Evolutionary conservation across 257 asterid genomes (phyloP).

Genomic region (Nemophila menziesii): DNA sequence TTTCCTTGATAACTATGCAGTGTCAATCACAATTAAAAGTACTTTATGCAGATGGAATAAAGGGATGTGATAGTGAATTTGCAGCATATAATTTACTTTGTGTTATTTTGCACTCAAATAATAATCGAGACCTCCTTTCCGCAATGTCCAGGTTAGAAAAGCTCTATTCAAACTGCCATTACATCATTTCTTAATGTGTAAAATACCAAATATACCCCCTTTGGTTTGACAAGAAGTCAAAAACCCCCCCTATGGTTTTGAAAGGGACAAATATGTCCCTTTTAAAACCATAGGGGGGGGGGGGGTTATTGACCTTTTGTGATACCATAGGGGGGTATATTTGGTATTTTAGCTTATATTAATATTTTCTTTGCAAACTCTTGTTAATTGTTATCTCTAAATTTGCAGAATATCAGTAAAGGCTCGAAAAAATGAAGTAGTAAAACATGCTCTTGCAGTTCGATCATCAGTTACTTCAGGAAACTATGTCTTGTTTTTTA

Average conservation of each 20-base stretch:
- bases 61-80: slow-evolving; percentile 89
- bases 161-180: not conserved
- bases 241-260: no score
- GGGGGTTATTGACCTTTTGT: no score
- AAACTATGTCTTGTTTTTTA: slow-evolving; percentile 76
- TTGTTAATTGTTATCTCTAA: not conserved
- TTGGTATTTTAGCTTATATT: not conserved
- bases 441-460: slow-evolving; percentile 87
- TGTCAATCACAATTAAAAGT: slow-evolving; percentile 93
- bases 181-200: not conserved
- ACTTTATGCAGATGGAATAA: slow-evolving; percentile 87
- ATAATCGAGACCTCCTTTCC: slow-evolving; percentile 84
- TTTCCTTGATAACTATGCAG: slow-evolving; percentile 44
- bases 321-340: no score
- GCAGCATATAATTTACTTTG: slow-evolving; percentile 89
- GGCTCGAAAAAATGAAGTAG: slow-evolving; percentile 58
- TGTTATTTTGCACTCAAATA: slow-evolving; percentile 75
- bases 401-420: slow-evolving; percentile 47
- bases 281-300: no score
- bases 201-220: no score
- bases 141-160: slow-evolving; percentile 82
- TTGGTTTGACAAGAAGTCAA: no score
- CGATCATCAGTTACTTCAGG: slow-evolving; percentile 88
- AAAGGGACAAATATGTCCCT: no score
- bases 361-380: not conserved